Conservation (phyloP, 805 yeast species). For the Blastobotrys mokoenaii region DNA sequence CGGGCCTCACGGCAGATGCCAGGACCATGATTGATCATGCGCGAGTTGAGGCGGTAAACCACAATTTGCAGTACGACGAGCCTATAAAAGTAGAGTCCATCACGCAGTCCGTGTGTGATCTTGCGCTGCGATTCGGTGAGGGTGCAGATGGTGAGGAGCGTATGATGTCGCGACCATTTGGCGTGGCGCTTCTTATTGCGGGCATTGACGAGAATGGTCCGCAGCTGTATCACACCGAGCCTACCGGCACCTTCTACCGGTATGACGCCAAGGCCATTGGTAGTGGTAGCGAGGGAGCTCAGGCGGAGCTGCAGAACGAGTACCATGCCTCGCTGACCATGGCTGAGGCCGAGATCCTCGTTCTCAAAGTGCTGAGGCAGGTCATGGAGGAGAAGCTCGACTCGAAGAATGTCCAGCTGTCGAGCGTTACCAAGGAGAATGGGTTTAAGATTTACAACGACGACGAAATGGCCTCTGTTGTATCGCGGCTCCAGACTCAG, state of each 20-base stretch:
- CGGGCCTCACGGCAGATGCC: slow-evolving; percentile 98
- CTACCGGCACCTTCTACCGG: slow-evolving; percentile 95
- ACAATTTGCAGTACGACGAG: slow-evolving; percentile 84
- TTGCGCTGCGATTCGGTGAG: slow-evolving; percentile 94
- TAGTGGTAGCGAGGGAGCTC: slow-evolving; percentile 98
- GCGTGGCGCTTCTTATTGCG: slow-evolving; percentile 93
- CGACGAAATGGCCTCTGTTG: slow-evolving; percentile 73
- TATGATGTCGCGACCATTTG: slow-evolving; percentile 96
- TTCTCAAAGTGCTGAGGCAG: slow-evolving; percentile 84
- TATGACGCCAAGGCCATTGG: slow-evolving; percentile 99
- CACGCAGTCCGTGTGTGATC: slow-evolving; percentile 94
- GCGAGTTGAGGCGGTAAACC: slow-evolving; percentile 74
- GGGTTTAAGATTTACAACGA: slow-evolving; percentile 85
- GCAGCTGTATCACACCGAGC: slow-evolving; percentile 95
- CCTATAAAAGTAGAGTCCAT: slow-evolving; percentile 84
- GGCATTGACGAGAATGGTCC: slow-evolving; percentile 96
- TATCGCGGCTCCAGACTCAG: slow-evolving; percentile 58
- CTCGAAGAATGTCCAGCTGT: slow-evolving; percentile 89
- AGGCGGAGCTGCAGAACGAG: slow-evolving; percentile 92
- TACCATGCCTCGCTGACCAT: slow-evolving; percentile 83
- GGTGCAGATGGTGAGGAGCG: slow-evolving; percentile 95
- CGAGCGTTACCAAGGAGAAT: slow-evolving; percentile 76
- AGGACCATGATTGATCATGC: slow-evolving; percentile 98
- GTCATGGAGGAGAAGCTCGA: slow-evolving; percentile 99
- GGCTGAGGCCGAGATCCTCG: slow-evolving; percentile 85